Conservation (phyloP, 192 early-diverging fungal genomes). For the Mortierella antarctica region DNA sequence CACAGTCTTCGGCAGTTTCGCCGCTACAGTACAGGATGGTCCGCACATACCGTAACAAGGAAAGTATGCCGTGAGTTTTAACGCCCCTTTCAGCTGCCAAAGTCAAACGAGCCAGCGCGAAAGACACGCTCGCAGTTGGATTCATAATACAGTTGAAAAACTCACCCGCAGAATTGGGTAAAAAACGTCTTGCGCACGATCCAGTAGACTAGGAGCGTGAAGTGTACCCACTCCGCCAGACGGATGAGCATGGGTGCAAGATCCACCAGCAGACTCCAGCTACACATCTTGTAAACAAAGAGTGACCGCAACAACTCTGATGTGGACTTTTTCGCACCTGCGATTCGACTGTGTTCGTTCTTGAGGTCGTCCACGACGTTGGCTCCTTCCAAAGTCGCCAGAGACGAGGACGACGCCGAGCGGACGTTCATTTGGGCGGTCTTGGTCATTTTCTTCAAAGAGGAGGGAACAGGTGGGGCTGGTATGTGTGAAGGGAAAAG, state of each 20-base stretch:
- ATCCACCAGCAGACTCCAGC: constrained; percentile 69
- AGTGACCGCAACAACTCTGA: constrained; percentile 69
- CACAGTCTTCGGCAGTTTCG: constrained; percentile 84
- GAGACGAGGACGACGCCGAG: not conserved
- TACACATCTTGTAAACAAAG: constrained; percentile 76
- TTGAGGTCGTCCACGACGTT: constrained; percentile 39
- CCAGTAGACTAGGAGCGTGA: constrained; percentile 65
- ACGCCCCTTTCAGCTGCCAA: not conserved
- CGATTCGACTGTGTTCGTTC: constrained; percentile 51
- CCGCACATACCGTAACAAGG: not conserved
- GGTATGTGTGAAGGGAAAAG: no score
- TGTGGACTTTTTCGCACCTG: constrained; percentile 61
- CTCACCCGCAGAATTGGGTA: constrained; percentile 85
- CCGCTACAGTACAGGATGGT: constrained; percentile 66
- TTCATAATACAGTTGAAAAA: constrained; percentile 2
- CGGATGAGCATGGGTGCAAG: constrained; percentile 65
- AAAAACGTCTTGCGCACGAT: constrained; percentile 89
- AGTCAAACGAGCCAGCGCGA: not conserved
- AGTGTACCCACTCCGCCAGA: constrained; percentile 60
- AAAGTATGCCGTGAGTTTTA: no score
- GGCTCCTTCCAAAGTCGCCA: constrained; percentile 1
- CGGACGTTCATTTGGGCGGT: constrained; percentile 16
- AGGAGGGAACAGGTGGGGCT: no score
- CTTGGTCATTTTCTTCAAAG: constrained; percentile 22
- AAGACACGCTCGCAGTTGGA: not conserved